Evolutionary conservation across 2,329 filamentous ascomycete species (phyloP).

Genomic region (Phialophora macrospora): DNA sequence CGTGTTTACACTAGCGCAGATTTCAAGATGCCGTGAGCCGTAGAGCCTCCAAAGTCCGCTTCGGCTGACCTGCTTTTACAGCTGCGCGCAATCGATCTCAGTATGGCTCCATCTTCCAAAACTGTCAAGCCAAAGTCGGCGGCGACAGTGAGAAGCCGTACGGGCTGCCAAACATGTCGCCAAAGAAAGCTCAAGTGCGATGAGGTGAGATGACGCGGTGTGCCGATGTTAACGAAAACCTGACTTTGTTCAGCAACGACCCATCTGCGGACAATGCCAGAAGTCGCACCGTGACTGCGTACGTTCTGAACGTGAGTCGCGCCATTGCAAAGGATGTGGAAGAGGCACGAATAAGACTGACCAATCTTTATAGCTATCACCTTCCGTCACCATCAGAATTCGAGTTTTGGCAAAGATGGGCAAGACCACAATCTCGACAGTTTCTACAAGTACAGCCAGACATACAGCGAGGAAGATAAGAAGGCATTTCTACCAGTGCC

Average conservation of each 20-base stretch:
- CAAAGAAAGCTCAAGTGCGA: conserved; percentile 40
- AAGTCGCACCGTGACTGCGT: conserved; percentile 36
- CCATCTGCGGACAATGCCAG: conserved; percentile 36
- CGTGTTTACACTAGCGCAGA: neutral
- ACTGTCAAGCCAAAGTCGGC: conserved; percentile 24
- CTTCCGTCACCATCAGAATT: conserved; percentile 72
- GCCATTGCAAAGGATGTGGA: neutral
- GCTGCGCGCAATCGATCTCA: conserved; percentile 4
- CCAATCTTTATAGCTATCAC: conserved; percentile 55
- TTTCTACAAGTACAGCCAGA: conserved; percentile 33
- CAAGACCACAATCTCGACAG: conserved; percentile 25
- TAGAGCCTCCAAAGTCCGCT: neutral
- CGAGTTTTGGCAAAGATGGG: conserved; percentile 26
- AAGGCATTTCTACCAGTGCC: conserved; percentile 33
- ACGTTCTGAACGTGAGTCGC: conserved; percentile 34
- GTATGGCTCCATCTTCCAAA: conserved; percentile 13
- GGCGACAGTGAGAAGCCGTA: conserved; percentile 33
- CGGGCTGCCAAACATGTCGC: conserved; percentile 39
- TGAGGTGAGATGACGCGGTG: conserved; percentile 30
- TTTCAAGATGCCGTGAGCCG: conserved; percentile 2
- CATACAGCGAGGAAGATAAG: conserved; percentile 28
- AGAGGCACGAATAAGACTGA: conserved; percentile 7
- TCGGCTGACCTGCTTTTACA: conserved; percentile 24
- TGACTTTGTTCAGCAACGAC: conserved; percentile 29
- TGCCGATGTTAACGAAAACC: conserved; percentile 12